A percentile compares a stretch with the other conserved stretches of the same genome.
These are phyloP conservation scores for Crepidotus variabilis DNA, from an alignment of 768 basidiomycete species.

Conservation along the genomic window DNA sequence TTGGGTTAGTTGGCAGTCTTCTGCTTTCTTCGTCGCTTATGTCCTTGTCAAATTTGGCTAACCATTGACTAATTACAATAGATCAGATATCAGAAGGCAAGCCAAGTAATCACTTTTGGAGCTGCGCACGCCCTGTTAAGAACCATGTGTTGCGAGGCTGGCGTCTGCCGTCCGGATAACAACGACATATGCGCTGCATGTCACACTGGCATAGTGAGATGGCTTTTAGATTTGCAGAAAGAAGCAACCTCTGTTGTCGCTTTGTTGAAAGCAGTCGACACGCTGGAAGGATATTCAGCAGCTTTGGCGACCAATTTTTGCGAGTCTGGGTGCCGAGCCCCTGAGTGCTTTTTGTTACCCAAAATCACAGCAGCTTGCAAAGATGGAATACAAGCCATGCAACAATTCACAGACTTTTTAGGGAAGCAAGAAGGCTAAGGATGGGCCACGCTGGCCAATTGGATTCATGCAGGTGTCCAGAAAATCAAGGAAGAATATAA, in stretches of 20 bases:
- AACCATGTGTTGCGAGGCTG: not conserved
- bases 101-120: not conserved
- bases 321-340: not conserved
- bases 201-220: not conserved
- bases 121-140: not conserved
- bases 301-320: not conserved
- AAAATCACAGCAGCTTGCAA: too few relatives aligned
- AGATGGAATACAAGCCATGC: too few relatives aligned
- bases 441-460: too few relatives aligned
- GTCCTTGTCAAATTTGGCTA: not conserved
- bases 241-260: not conserved
- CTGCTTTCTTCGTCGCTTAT: not conserved
- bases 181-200: not conserved
- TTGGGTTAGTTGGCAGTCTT: not conserved
- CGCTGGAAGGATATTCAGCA: not conserved
- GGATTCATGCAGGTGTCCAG: too few relatives aligned
- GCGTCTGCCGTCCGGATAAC: not conserved
- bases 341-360: too few relatives aligned
- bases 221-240: not conserved
- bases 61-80: too few relatives aligned
- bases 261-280: not conserved
- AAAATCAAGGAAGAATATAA: too few relatives aligned
- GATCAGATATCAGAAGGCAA: not conserved
- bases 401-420: too few relatives aligned
- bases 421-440: too few relatives aligned